phyloP scores from a whole-genome alignment of 495 filamentous ascomycete genomes.

The Lasiosphaeria hispida region DNA sequence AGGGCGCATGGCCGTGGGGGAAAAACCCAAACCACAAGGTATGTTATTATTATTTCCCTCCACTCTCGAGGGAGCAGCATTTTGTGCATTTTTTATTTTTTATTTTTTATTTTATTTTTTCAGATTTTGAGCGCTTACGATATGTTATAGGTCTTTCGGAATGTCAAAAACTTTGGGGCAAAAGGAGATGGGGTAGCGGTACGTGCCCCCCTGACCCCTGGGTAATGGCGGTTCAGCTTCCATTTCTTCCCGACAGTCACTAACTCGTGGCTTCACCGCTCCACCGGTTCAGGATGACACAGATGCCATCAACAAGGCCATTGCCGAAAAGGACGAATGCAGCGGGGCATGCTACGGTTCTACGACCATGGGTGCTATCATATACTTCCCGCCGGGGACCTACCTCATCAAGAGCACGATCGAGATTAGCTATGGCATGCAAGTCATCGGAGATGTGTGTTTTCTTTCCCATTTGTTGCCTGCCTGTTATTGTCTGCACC shows the following conservation, averaged over 20 bases:
- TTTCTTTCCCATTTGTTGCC: too few relatives aligned
- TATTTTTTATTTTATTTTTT: not conserved
- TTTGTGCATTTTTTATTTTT: too few relatives aligned
- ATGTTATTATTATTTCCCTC: too few relatives aligned
- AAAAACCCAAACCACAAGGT: constrained; percentile 8
- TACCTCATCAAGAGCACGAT: constrained; percentile 64
- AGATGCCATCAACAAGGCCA: constrained; percentile 73
- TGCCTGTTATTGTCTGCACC: not conserved
- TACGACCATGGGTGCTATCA: constrained; percentile 63
- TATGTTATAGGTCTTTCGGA: constrained; percentile 57
- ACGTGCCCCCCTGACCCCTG: not conserved
- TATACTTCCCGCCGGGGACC: constrained; percentile 75
- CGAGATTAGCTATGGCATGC: constrained; percentile 67
- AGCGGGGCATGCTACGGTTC: constrained; percentile 69
- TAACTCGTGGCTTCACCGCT: too few relatives aligned
- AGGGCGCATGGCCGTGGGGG: constrained; percentile 9
- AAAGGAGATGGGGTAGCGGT: constrained; percentile 58
- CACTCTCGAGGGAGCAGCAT: too few relatives aligned
- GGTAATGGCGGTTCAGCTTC: too few relatives aligned
- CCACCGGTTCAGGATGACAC: constrained; percentile 62
- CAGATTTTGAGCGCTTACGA: not conserved
- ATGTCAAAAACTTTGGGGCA: constrained; percentile 78
- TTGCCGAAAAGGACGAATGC: constrained; percentile 67
- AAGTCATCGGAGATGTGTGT: constrained; percentile 63
- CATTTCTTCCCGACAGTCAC: too few relatives aligned